A percentile compares a stretch with the other conserved stretches of the same genome.
Evolutionary conservation across 208 protist genomes (phyloP).

Genomic region (Balamuthia mandrillaris): DNA sequence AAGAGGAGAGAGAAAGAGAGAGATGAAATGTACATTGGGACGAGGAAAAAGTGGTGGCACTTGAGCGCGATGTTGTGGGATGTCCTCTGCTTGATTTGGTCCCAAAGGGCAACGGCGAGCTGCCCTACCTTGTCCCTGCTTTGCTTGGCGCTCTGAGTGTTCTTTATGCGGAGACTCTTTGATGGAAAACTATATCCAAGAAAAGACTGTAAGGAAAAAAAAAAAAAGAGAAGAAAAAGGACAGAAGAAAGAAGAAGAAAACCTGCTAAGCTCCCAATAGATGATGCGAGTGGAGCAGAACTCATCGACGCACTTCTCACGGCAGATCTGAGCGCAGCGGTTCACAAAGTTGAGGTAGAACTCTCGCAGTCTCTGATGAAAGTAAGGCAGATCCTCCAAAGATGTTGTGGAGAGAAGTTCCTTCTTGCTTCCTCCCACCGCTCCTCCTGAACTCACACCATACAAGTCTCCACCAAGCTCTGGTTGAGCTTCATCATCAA

Average conservation of each 20-base stretch:
- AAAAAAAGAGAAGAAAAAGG: background rate
- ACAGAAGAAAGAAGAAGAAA: background rate
- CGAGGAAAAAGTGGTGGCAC: conserved; percentile 68
- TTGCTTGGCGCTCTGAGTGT: conserved; percentile 38
- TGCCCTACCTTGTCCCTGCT: conserved; percentile 44
- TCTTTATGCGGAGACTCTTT: background rate
- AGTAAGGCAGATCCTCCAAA: background rate
- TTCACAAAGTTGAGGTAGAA: conserved; percentile 30
- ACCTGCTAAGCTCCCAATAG: conserved; percentile 58
- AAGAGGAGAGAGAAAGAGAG: background rate
- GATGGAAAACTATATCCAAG: background rate
- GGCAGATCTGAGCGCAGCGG: background rate
- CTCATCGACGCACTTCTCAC: conserved; percentile 62
- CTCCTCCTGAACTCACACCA: too few relatives aligned
- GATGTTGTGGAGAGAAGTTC: background rate
- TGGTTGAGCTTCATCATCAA: too few relatives aligned
- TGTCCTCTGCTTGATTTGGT: conserved; percentile 52
- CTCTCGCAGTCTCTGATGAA: conserved; percentile 12
- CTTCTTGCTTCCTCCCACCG: background rate
- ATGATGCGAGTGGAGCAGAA: conserved; percentile 63
- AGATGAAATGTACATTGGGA: conserved; percentile 50
- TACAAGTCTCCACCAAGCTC: too few relatives aligned
- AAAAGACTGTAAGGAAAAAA: background rate
- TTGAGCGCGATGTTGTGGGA: conserved; percentile 64
- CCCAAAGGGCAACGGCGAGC: conserved; percentile 50